Evolutionary conservation across 306 rosid species (phyloP).

Genomic region (Aeschynomene evenia): DNA sequence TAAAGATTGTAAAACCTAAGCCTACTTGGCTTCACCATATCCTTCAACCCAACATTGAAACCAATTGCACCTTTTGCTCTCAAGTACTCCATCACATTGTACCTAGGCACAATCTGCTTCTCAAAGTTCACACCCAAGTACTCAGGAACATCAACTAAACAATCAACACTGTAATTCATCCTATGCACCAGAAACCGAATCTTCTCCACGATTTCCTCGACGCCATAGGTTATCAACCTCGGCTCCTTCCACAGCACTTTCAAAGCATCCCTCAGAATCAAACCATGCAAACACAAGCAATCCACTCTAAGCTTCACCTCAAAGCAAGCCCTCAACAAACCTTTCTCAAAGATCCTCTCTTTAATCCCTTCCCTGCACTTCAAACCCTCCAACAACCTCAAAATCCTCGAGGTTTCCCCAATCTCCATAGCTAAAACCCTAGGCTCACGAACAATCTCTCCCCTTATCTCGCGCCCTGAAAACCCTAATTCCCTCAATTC

Average conservation of each 20-base stretch:
- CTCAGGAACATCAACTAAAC: conserved; percentile 72
- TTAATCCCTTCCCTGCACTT: conserved; percentile 61
- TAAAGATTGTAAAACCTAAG: conserved; percentile 77
- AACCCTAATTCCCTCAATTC: conserved; percentile 65
- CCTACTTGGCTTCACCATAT: conserved; percentile 74
- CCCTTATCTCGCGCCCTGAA: conserved; percentile 42
- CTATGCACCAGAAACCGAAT: conserved; percentile 62
- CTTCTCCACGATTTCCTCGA: conserved; percentile 64
- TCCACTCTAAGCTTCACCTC: conserved; percentile 71
- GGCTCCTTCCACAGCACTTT: conserved; percentile 84
- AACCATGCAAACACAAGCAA: conserved; percentile 66
- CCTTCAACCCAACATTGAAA: conserved; percentile 61
- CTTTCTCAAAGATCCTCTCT: conserved; percentile 49
- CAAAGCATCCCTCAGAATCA: conserved; percentile 69
- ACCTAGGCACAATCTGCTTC: conserved; percentile 81
- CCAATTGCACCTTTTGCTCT: conserved; percentile 67
- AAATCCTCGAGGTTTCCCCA: conserved; percentile 67
- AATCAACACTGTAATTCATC: conserved; percentile 55
- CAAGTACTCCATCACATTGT: conserved; percentile 70
- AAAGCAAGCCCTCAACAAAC: conserved; percentile 67
- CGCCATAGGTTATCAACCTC: conserved; percentile 56
- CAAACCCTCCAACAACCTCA: conserved; percentile 55
- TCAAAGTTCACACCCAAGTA: conserved; percentile 79
- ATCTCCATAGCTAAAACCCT: conserved; percentile 60
- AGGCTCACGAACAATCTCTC: conserved; percentile 61